Evolutionary conservation across 2,329 filamentous ascomycete species (phyloP).

Genomic region (Fusarium illudens): DNA sequence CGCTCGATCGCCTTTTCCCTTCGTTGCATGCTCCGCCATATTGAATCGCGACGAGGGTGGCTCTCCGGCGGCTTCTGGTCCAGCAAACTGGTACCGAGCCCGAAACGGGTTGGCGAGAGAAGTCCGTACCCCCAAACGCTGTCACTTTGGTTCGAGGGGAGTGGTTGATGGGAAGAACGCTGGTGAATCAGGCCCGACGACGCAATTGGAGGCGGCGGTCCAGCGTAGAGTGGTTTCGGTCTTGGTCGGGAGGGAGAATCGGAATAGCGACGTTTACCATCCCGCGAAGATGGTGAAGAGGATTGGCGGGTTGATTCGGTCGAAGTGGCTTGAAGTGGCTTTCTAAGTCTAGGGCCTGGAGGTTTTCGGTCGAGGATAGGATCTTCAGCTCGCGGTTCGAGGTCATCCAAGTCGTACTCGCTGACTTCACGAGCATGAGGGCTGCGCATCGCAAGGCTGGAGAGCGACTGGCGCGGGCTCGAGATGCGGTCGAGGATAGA

Average conservation of each 20-base stretch:
- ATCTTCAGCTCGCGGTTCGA: conserved; percentile 50
- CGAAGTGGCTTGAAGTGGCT: conserved; percentile 13
- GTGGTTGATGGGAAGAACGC: conserved; percentile 5
- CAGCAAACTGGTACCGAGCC: conserved; percentile 43
- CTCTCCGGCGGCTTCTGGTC: conserved; percentile 45
- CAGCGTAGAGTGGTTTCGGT: conserved; percentile 53
- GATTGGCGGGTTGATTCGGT: conserved; percentile 16
- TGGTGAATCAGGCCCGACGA: conserved; percentile 50
- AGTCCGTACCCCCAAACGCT: conserved; percentile 21
- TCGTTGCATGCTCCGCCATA: conserved; percentile 57
- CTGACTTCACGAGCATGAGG: conserved; percentile 38
- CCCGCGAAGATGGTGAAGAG: conserved; percentile 27
- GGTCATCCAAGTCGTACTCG: conserved; percentile 52
- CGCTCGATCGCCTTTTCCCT: conserved; percentile 56
- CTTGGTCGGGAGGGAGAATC: conserved; percentile 47
- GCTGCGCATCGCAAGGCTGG: conserved; percentile 42
- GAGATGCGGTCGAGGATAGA: conserved; percentile 43
- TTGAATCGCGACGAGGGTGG: conserved; percentile 50
- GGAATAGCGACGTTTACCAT: conserved; percentile 41
- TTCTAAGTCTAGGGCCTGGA: conserved; percentile 34
- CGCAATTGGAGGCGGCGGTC: conserved; percentile 62
- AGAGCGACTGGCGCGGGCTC: conserved; percentile 35
- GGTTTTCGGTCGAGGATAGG: conserved; percentile 34
- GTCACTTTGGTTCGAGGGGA: conserved; percentile 19
- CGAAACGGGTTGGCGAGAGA: conserved; percentile 27